A percentile compares a stretch with the other conserved stretches of the same genome.
These are phyloP conservation scores for Termitomyces sp. DNA, from an alignment of 768 basidiomycete genomes.

Conservation along the genomic window DNA sequence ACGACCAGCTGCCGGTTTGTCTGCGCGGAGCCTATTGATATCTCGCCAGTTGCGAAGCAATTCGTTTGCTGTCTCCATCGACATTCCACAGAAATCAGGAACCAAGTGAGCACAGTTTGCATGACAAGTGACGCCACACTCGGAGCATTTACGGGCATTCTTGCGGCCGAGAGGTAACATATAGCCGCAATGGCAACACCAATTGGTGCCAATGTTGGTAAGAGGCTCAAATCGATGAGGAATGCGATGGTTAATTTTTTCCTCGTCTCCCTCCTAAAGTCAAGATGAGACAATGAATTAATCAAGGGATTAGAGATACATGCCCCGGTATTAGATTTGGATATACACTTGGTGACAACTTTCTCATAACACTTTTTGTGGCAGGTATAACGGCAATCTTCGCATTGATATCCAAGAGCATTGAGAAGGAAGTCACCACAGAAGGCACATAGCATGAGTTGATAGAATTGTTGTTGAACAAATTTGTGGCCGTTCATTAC, in stretches of 20 bases:
- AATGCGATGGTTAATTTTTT: conserved; percentile 98
- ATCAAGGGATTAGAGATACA: conserved; percentile 21
- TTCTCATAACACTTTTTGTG: conserved; percentile 99
- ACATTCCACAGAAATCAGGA: conserved; percentile 99
- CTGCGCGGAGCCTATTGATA: conserved; percentile 71
- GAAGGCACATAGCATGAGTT: conserved; percentile 96
- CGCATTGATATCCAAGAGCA: conserved; percentile 97
- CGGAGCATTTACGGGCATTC: conserved; percentile 92
- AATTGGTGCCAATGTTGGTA: conserved; percentile 95
- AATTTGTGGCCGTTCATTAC: conserved; percentile 99
- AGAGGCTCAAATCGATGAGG: conserved; percentile 97
- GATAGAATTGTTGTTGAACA: conserved; percentile 95
- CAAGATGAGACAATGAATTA: conserved; percentile 1
- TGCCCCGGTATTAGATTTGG: conserved; percentile 92
- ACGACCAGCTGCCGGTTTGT: conserved; percentile 33
- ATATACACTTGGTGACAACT: conserved; percentile 98
- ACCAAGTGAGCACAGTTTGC: conserved; percentile 97
- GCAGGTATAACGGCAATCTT: conserved; percentile 97
- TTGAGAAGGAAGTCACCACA: conserved; percentile 98
- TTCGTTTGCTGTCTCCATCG: conserved; percentile 97
- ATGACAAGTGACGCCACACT: conserved; percentile 96
- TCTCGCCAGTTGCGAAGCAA: conserved; percentile 86
- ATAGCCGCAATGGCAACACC: conserved; percentile 99
- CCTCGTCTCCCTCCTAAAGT: conserved; percentile 86
- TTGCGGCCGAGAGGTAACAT: conserved; percentile 96